A percentile compares a stretch with the other conserved stretches of the same genome.
Conservation (phyloP, 2,329 filamentous ascomycete species). For the Xylariaceae sp. region DNA sequence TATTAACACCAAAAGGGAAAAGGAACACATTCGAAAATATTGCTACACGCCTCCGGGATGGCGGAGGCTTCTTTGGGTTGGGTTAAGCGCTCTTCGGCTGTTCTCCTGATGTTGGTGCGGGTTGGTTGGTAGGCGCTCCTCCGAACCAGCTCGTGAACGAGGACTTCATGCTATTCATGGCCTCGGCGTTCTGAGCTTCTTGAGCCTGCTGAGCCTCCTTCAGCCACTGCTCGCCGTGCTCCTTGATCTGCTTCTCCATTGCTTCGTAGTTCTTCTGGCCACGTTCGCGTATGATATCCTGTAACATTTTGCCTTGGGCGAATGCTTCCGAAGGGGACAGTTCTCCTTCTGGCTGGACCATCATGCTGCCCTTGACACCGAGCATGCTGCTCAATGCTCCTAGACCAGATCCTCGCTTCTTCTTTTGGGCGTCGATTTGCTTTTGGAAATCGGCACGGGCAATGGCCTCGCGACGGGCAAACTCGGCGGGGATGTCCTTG, state of each 20-base stretch:
- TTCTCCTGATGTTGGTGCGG: constrained; percentile 2
- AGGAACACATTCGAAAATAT: constrained; percentile 1
- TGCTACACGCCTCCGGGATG: constrained; percentile 6
- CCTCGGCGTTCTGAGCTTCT: constrained; percentile 86
- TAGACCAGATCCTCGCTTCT: constrained; percentile 59
- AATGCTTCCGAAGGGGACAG: constrained; percentile 71
- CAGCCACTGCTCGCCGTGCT: constrained; percentile 93
- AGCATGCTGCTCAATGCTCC: constrained; percentile 69
- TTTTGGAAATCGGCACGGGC: constrained; percentile 83
- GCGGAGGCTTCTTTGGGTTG: neutral
- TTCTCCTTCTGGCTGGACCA: constrained; percentile 65
- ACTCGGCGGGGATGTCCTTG: constrained; percentile 85
- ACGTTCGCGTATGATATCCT: constrained; percentile 88
- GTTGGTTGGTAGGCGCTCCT: constrained; percentile 9
- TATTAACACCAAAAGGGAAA: constrained; percentile 10
- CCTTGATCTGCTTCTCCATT: constrained; percentile 84
- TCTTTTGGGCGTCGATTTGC: constrained; percentile 67
- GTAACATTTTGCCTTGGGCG: constrained; percentile 93
- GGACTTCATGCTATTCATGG: constrained; percentile 88
- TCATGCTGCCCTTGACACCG: constrained; percentile 71
- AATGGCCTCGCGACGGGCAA: constrained; percentile 81
- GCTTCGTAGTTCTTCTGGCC: constrained; percentile 87
- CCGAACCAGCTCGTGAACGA: constrained; percentile 62
- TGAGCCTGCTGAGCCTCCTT: constrained; percentile 87
- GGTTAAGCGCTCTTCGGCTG: constrained; percentile 18